A percentile compares a stretch with the other conserved stretches of the same genome.
Conservation (phyloP, 352 stramenopile genomes). For the Aphanomyces euteiches region DNA sequence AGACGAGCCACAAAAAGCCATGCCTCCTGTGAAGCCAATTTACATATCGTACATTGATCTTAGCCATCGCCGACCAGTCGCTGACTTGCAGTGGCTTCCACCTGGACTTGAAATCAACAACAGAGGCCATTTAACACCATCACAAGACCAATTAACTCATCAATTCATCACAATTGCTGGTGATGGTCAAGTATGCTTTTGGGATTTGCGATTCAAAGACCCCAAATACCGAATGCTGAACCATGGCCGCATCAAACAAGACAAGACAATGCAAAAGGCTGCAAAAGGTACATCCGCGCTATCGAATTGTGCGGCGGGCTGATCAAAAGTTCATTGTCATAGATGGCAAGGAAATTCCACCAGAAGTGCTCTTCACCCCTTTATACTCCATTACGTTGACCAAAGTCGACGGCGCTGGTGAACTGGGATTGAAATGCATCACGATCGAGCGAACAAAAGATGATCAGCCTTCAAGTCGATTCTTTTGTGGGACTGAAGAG, state of each 20-base stretch:
- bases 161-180: constrained; percentile 91
- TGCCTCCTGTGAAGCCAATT: constrained; percentile 63
- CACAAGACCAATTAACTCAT: constrained; percentile 51
- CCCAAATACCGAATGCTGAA: constrained; percentile 69
- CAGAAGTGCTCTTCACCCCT: constrained; percentile 73
- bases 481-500: constrained; percentile 85
- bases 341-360: constrained; percentile 50
- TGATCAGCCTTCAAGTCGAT: constrained; percentile 54
- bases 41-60: constrained; percentile 85
- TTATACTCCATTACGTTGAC: constrained; percentile 79
- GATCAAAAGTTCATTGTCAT: not conserved
- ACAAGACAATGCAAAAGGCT: constrained; percentile 40
- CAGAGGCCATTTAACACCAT: constrained; percentile 71
- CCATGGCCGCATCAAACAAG: constrained; percentile 47
- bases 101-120: constrained; percentile 83
- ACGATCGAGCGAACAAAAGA: constrained; percentile 65
- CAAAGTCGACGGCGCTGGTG: constrained; percentile 66
- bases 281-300: not conserved
- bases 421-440: constrained; percentile 61
- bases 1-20: constrained; percentile 54
- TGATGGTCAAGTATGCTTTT: constrained; percentile 90
- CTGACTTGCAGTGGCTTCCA: constrained; percentile 87
- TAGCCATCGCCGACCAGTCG: constrained; percentile 80
- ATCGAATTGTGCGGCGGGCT: no score
- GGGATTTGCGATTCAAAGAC: constrained; percentile 89